Conservation (phyloP, 805 yeast species). For the Candida maris region DNA sequence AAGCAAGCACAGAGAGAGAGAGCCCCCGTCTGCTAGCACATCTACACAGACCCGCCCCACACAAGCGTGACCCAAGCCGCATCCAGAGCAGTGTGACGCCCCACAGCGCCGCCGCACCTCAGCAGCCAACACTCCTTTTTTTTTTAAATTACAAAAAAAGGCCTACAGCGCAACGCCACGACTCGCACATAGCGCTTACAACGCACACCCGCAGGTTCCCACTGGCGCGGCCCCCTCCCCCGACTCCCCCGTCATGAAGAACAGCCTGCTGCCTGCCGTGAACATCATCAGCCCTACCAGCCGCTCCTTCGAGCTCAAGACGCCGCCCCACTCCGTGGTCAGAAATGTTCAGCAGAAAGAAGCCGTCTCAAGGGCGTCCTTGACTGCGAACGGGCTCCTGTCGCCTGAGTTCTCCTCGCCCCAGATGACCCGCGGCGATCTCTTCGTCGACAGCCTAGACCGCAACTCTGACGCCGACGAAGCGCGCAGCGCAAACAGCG, state of each 20-base stretch:
- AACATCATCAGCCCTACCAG: conserved; percentile 26
- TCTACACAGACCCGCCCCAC: too few species aligned
- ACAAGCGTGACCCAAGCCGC: too few species aligned
- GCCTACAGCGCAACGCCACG: conserved; percentile 10
- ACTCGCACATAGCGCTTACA: conserved; percentile 9
- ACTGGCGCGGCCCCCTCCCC: not conserved
- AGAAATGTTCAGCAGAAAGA: conserved; percentile 12
- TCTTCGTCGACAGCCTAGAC: conserved; percentile 14
- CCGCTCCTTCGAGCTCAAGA: conserved; percentile 25
- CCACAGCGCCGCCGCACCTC: too few species aligned
- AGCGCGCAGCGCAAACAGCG: conserved; percentile 4
- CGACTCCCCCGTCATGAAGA: conserved; percentile 11
- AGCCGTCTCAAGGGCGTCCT: conserved; percentile 7
- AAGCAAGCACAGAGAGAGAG: too few species aligned
- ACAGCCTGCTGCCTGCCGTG: conserved; percentile 22
- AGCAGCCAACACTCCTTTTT: too few species aligned
- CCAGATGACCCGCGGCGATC: conserved; percentile 24
- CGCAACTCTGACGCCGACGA: conserved; percentile 7
- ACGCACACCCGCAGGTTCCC: not conserved
- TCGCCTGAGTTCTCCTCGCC: conserved; percentile 50
- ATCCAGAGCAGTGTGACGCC: too few species aligned
- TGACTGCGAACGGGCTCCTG: conserved; percentile 24
- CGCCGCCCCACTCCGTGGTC: conserved; percentile 30
- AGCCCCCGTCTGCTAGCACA: too few species aligned
- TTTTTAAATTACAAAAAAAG: too few species aligned